A percentile compares a stretch with the other conserved stretches of the same genome.
Conservation (phyloP, 352 stramenopile species). For the Poterioochromonas sp. region DNA sequence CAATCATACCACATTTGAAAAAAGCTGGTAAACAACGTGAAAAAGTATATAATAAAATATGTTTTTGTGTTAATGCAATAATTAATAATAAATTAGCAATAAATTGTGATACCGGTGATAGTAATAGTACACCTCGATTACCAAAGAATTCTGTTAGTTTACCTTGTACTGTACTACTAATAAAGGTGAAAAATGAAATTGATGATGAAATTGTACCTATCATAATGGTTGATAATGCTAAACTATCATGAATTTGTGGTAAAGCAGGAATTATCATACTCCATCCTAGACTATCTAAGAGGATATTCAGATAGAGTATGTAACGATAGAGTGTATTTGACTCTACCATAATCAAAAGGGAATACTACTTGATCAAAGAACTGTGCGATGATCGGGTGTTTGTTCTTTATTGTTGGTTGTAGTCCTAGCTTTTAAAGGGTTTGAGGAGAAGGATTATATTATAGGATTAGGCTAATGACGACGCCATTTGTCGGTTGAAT, state of each 20-base stretch:
- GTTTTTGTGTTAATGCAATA: background rate
- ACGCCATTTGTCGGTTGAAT: too few relatives aligned
- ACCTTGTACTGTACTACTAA: background rate
- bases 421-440: too few relatives aligned
- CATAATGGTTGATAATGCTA: background rate
- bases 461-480: too few relatives aligned
- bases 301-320: background rate
- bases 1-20: background rate
- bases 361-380: too few relatives aligned
- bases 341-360: too few relatives aligned
- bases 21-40: background rate
- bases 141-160: background rate
- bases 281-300: background rate
- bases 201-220: background rate
- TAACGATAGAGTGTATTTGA: too few relatives aligned
- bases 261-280: background rate
- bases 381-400: too few relatives aligned
- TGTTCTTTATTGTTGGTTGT: too few relatives aligned
- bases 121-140: background rate
- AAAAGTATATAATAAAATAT: background rate
- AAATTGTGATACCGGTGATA: background rate
- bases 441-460: too few relatives aligned
- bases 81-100: background rate
- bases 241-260: background rate
- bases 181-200: background rate